These are phyloP conservation scores for Phaeoacremonium minimum DNA, from an alignment of 2,329 filamentous ascomycete species.

Conservation along the genomic window DNA sequence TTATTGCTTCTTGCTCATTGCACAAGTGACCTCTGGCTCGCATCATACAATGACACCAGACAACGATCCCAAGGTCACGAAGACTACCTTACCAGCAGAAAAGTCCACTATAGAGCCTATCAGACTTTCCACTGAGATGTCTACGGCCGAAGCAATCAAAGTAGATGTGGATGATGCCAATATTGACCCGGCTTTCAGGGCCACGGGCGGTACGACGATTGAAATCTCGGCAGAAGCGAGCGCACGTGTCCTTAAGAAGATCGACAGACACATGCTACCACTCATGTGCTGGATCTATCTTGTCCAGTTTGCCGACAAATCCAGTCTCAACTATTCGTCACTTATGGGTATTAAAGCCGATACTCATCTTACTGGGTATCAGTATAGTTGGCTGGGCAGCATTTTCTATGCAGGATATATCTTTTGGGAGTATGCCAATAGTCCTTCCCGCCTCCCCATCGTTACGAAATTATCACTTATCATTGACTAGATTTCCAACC, in stretches of 20 bases:
- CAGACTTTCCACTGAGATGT: too few relatives aligned
- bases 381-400: constrained; percentile 14
- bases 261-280: constrained; percentile 58
- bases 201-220: constrained; percentile 1
- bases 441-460: constrained; percentile 6
- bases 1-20: too few relatives aligned
- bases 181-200: constrained; percentile 1
- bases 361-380: constrained; percentile 8
- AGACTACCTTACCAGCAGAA: too few relatives aligned
- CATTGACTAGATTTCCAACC: constrained; percentile 19
- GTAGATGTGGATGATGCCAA: constrained; percentile 1
- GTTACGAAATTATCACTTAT: too few relatives aligned
- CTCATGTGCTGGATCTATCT: constrained; percentile 48
- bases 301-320: constrained; percentile 60
- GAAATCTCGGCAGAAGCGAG: background rate
- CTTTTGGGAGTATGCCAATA: constrained; percentile 11
- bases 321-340: constrained; percentile 45
- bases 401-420: constrained; percentile 17
- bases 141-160: too few relatives aligned
- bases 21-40: too few relatives aligned
- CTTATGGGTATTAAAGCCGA: constrained; percentile 20
- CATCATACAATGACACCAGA: too few relatives aligned
- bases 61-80: too few relatives aligned
- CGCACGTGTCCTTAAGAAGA: constrained; percentile 38
- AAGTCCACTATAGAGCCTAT: too few relatives aligned